A percentile compares a stretch with the other conserved stretches of the same genome.
phyloP scores from a whole-genome alignment of 495 filamentous ascomycete species.

The Aspergillus asperescens region DNA sequence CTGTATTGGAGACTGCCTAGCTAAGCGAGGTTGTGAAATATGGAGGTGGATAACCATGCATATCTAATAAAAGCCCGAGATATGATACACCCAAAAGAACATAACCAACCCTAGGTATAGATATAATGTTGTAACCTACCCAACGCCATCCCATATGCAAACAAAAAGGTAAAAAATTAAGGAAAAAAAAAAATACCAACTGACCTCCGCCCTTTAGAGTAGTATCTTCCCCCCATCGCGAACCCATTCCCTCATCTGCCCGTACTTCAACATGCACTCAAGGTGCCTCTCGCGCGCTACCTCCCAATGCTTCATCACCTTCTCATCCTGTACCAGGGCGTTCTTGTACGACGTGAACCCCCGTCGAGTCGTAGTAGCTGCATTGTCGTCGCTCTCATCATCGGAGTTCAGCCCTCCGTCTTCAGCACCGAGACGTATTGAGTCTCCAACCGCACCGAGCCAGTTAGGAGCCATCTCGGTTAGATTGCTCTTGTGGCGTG shows the following conservation, averaged over 20 bases:
- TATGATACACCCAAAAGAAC: conserved; percentile 3
- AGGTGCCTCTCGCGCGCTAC: conserved; percentile 59
- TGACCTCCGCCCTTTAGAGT: too few relatives aligned
- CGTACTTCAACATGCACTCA: conserved; percentile 54
- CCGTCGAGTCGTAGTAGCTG: conserved; percentile 21
- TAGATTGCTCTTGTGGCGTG: conserved; percentile 52
- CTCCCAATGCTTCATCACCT: conserved; percentile 59
- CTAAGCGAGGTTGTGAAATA: too few relatives aligned
- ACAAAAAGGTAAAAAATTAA: too few relatives aligned
- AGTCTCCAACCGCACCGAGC: conserved; percentile 53
- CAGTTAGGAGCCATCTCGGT: conserved; percentile 48
- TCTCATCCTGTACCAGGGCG: conserved; percentile 58
- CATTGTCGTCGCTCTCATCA: conserved; percentile 23
- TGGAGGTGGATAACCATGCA: neutral
- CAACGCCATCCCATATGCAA: conserved; percentile 10
- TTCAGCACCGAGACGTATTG: conserved; percentile 19
- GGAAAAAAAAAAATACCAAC: too few relatives aligned
- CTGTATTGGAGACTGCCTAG: too few relatives aligned
- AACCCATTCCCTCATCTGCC: conserved; percentile 50
- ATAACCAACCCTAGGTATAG: conserved; percentile 1
- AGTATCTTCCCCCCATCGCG: conserved; percentile 34
- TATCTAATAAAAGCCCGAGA: neutral
- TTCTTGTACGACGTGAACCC: conserved; percentile 55
- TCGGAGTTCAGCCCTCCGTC: conserved; percentile 14
- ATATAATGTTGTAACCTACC: neutral